A percentile compares a stretch with the other conserved stretches of the same genome.
phyloP scores from a whole-genome alignment of 2,329 filamentous ascomycete species.

The Hirsutella minnesotensis region DNA sequence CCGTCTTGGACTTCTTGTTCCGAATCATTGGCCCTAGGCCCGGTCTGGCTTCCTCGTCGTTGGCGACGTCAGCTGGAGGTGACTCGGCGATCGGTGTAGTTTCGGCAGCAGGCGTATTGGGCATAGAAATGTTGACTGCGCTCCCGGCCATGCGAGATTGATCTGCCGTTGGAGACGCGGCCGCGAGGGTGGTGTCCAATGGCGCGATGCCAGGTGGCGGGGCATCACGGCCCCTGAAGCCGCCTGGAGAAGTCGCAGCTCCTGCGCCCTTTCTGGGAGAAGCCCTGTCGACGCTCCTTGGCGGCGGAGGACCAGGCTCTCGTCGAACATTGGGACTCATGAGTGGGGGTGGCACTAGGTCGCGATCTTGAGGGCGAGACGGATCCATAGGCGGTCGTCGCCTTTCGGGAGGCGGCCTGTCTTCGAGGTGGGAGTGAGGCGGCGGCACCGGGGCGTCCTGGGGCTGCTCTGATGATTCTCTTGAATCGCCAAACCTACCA shows the following conservation, averaged over 20 bases:
- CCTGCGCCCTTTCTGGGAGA: conserved; percentile 31
- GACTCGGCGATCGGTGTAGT: conserved; percentile 13
- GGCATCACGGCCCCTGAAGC: conserved; percentile 21
- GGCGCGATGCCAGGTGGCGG: conserved; percentile 2
- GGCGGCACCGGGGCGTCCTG: conserved; percentile 5
- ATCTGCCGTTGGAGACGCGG: conserved; percentile 5
- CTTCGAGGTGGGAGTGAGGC: conserved; percentile 16
- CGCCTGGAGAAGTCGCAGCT: conserved; percentile 17
- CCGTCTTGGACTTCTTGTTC: conserved; percentile 58
- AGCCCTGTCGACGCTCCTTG: conserved; percentile 38
- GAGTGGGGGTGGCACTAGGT: conserved; percentile 45
- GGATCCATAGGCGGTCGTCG: conserved; percentile 57
- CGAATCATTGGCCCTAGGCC: conserved; percentile 88
- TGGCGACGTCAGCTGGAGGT: background rate
- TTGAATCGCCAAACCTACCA: conserved; percentile 21
- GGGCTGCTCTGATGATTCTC: conserved; percentile 8
- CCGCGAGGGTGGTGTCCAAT: conserved; percentile 3
- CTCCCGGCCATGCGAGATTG: conserved; percentile 4
- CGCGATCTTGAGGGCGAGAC: conserved; percentile 39
- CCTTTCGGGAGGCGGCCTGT: conserved; percentile 46
- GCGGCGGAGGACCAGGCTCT: conserved; percentile 34
- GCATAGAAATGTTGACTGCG: conserved; percentile 12
- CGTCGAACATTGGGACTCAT: conserved; percentile 37
- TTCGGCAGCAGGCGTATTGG: conserved; percentile 15
- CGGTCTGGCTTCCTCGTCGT: conserved; percentile 41